phyloP scores from a whole-genome alignment of 345 rosid species.

The Euphorbia pulcherrima region DNA sequence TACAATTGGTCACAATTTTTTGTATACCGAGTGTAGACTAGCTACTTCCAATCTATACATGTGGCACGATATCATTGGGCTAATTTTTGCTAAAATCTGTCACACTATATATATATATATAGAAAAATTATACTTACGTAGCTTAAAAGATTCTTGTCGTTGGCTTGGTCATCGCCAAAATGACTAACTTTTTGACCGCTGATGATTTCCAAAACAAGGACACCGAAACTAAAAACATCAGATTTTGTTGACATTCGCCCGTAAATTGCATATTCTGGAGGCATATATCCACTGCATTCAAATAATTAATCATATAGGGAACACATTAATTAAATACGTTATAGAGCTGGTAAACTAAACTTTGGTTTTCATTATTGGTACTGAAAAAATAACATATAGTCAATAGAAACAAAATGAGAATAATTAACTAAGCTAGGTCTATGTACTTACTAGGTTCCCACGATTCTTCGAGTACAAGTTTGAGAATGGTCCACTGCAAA shows the following conservation, averaged over 20 bases:
- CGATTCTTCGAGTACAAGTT: conserved; percentile 1
- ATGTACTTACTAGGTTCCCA: not conserved
- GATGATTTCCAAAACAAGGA: conserved; percentile 7
- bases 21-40: not conserved
- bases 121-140: not conserved
- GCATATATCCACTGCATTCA: conserved; percentile 2
- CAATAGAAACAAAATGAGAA: too few species aligned
- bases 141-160: not conserved
- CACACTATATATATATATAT: too few species aligned
- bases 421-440: too few species aligned
- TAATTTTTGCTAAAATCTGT: too few species aligned
- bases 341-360: too few species aligned
- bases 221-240: conserved; percentile 5
- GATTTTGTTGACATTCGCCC: conserved; percentile 4
- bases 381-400: too few species aligned
- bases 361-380: too few species aligned
- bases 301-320: not conserved
- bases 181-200: not conserved
- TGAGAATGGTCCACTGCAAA: not conserved
- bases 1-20: not conserved
- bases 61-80: too few species aligned
- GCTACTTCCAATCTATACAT: too few species aligned
- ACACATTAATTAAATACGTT: not conserved
- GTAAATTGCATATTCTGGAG: conserved; percentile 3
- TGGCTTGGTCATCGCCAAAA: not conserved